Conservation (phyloP, 2,329 filamentous ascomycete genomes). For the Diaporthe ampelina region DNA sequence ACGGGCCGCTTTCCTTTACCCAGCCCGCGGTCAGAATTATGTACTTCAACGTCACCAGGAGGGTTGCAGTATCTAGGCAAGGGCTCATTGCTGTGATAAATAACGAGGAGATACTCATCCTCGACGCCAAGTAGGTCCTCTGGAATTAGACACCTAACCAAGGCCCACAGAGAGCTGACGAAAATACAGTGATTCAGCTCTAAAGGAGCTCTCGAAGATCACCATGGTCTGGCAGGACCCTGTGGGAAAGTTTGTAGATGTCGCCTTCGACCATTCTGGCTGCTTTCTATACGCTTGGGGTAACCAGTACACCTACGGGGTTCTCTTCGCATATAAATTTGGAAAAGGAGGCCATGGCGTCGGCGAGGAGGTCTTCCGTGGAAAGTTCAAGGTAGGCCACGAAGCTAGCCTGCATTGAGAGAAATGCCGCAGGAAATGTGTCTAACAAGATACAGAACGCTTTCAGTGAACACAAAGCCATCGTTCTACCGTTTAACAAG, state of each 20-base stretch:
- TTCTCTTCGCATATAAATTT: slow-evolving; percentile 11
- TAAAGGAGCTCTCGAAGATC: background rate
- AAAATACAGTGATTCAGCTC: background rate
- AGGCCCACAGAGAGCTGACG: background rate
- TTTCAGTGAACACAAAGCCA: slow-evolving; percentile 21
- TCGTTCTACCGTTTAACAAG: slow-evolving; percentile 17
- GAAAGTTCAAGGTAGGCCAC: slow-evolving; percentile 12
- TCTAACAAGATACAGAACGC: slow-evolving; percentile 14
- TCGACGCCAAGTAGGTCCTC: slow-evolving; percentile 22
- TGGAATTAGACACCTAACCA: fast-evolving
- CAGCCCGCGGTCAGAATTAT: background rate
- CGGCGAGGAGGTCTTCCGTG: background rate
- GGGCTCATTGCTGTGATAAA: slow-evolving; percentile 28
- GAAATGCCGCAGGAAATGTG: too few relatives aligned
- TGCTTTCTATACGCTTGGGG: slow-evolving; percentile 31
- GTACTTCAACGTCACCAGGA: slow-evolving; percentile 23
- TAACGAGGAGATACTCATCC: slow-evolving; percentile 22
- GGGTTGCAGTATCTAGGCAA: slow-evolving; percentile 29
- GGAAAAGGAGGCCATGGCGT: background rate
- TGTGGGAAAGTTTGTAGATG: slow-evolving; percentile 29
- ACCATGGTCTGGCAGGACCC: background rate
- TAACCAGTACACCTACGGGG: slow-evolving; percentile 5
- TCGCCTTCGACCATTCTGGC: slow-evolving; percentile 26
- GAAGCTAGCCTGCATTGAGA: background rate
- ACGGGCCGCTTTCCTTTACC: background rate